These are phyloP conservation scores for Rusavskia elegans DNA, from an alignment of 495 filamentous ascomycete genomes.

Conservation along the genomic window DNA sequence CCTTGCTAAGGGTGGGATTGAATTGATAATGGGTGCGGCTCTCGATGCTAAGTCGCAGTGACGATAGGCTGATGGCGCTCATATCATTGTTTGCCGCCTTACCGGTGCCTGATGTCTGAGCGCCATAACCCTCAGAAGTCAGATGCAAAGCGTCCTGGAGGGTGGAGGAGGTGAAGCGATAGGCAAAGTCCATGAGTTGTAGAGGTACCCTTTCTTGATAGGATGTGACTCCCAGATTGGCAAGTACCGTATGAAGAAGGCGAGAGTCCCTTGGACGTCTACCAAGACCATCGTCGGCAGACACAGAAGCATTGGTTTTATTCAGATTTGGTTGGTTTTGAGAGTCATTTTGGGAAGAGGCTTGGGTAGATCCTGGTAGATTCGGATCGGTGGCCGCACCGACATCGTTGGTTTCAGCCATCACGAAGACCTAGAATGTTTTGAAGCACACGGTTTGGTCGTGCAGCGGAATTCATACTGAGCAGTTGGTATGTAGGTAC, in stretches of 20 bases:
- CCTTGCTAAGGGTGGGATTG: conserved; percentile 54
- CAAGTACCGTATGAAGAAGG: conserved; percentile 79
- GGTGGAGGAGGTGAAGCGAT: conserved; percentile 51
- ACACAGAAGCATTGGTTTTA: not conserved
- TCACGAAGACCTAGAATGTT: too few relatives aligned
- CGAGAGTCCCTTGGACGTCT: conserved; percentile 82
- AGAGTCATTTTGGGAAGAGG: too few relatives aligned
- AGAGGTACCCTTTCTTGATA: conserved; percentile 92
- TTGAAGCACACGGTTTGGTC: too few relatives aligned
- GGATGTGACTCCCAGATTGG: conserved; percentile 67
- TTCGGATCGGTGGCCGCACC: too few relatives aligned
- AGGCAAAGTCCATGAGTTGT: conserved; percentile 91
- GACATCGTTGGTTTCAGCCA: too few relatives aligned
- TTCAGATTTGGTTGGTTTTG: too few relatives aligned
- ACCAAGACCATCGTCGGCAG: conserved; percentile 37
- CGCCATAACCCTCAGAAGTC: conserved; percentile 35
- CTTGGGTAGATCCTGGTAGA: too few relatives aligned
- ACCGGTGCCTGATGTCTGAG: conserved; percentile 3
- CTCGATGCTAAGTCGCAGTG: conserved; percentile 47
- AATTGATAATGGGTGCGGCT: conserved; percentile 51
- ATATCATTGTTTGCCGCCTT: conserved; percentile 21
- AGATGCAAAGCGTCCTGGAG: conserved; percentile 37
- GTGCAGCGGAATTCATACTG: too few relatives aligned
- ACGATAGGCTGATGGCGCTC: conserved; percentile 34
- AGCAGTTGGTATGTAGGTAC: too few relatives aligned